A percentile compares a stretch with the other conserved stretches of the same genome.
Conservation (phyloP, 208 protist genomes). For the Trypanosoma melophagium region DNA sequence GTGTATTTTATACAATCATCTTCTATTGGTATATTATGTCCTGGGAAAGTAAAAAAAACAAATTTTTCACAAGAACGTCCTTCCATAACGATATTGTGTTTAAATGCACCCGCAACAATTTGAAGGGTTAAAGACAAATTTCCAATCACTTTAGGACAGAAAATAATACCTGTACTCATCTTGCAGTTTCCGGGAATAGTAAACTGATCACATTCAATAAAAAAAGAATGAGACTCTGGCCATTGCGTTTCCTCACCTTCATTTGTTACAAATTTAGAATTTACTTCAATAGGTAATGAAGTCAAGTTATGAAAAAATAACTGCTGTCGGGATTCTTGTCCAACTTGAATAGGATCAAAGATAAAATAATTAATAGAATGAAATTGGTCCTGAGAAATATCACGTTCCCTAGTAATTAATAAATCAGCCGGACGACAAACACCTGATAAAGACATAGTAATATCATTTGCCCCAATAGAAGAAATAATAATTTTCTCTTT, state of each 20-base stretch:
- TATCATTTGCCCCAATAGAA: slow-evolving; percentile 31
- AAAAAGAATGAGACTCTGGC: slow-evolving; percentile 42
- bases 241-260: slow-evolving; percentile 18
- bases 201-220: slow-evolving; percentile 44
- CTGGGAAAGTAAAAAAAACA: slow-evolving; percentile 42
- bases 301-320: slow-evolving; percentile 57
- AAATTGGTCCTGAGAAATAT: slow-evolving; percentile 7
- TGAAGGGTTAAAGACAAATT: slow-evolving; percentile 17
- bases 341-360: slow-evolving; percentile 43
- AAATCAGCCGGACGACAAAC: slow-evolving; percentile 62
- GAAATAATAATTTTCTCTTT: slow-evolving; percentile 43
- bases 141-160: slow-evolving; percentile 38
- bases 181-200: slow-evolving; percentile 39
- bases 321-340: slow-evolving; percentile 26
- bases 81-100: slow-evolving; percentile 34
- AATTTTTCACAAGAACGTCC: slow-evolving; percentile 30
- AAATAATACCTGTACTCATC: slow-evolving; percentile 22
- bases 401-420: slow-evolving; percentile 25
- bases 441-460: slow-evolving; percentile 42
- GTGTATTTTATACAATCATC: background rate
- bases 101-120: slow-evolving; percentile 41
- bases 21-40: background rate
- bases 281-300: slow-evolving; percentile 57
- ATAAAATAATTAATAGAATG: slow-evolving; percentile 31
- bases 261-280: slow-evolving; percentile 26